A percentile compares a stretch with the other conserved stretches of the same genome.
Conservation (phyloP, 176 grass and related monocot species). For the Musa beccarii region DNA sequence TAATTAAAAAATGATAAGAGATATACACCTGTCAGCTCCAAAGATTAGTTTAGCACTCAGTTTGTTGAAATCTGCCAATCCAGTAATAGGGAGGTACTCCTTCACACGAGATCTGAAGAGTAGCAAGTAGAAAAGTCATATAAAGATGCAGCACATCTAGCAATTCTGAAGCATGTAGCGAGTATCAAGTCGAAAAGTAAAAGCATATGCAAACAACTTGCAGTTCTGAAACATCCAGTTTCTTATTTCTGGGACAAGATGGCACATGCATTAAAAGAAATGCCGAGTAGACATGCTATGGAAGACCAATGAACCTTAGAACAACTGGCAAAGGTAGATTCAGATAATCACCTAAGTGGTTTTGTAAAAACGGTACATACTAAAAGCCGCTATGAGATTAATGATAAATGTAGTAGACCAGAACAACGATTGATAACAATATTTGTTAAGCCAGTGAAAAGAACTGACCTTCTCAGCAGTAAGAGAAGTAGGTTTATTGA, state of each 20-base stretch:
- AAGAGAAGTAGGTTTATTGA: no score
- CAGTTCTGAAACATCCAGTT: not conserved
- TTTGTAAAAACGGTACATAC: no score
- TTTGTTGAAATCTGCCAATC: slow-evolving; percentile 92
- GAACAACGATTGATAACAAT: no score
- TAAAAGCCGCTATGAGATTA: no score
- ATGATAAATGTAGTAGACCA: no score
- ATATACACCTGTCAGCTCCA: slow-evolving; percentile 74
- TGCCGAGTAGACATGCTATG: no score
- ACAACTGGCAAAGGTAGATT: no score
- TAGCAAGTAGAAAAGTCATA: slow-evolving; percentile 16
- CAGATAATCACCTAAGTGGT: no score
- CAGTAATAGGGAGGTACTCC: slow-evolving; percentile 91
- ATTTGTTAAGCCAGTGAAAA: no score
- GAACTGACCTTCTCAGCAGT: no score
- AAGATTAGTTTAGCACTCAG: slow-evolving; percentile 96
- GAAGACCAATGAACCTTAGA: no score
- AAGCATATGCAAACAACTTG: slow-evolving; percentile 12
- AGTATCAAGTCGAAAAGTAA: slow-evolving; percentile 10
- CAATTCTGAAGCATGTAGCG: not conserved
- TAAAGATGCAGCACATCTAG: slow-evolving; percentile 7
- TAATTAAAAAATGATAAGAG: not conserved
- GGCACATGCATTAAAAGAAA: not conserved
- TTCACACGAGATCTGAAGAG: slow-evolving; percentile 56
- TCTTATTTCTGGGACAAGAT: not conserved